Evolutionary conservation across 2,329 filamentous ascomycete species (phyloP).

Genomic region (Penicillium capsulatum): DNA sequence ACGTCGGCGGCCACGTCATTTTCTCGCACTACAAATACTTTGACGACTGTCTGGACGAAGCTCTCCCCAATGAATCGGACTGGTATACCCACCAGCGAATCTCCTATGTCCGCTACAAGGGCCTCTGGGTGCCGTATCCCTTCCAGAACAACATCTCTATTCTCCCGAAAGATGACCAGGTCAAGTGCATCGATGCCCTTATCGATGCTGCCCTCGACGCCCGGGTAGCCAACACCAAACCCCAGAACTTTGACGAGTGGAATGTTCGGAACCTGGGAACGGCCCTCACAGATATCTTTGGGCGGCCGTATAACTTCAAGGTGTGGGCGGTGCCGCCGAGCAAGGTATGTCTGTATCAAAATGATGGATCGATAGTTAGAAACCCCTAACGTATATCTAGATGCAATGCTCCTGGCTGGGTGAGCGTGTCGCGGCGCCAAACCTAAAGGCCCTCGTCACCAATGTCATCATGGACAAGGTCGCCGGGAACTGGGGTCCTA

Average conservation of each 20-base stretch:
- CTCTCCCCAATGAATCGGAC: constrained; percentile 85
- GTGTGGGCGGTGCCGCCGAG: constrained; percentile 98
- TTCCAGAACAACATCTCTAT: constrained; percentile 99
- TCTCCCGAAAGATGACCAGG: constrained; percentile 95
- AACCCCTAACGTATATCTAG: constrained; percentile 50
- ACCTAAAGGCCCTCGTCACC: constrained; percentile 87
- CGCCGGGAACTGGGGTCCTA: constrained; percentile 96
- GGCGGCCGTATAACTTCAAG: constrained; percentile 99
- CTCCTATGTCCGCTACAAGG: constrained; percentile 97
- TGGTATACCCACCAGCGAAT: constrained; percentile 98
- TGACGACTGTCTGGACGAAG: constrained; percentile 97
- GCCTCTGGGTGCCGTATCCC: constrained; percentile 94
- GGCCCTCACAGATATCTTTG: constrained; percentile 91
- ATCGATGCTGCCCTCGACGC: constrained; percentile 89
- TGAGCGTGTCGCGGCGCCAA: constrained; percentile 94
- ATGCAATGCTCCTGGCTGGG: constrained; percentile 99
- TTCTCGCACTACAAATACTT: constrained; percentile 99
- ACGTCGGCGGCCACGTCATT: constrained; percentile 97
- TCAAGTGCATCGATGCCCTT: constrained; percentile 87
- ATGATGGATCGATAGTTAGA: background rate
- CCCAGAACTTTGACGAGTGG: constrained; percentile 97
- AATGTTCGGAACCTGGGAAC: constrained; percentile 87
- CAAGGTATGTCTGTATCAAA: constrained; percentile 59
- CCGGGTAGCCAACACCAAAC: constrained; percentile 84
- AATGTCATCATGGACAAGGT: constrained; percentile 96